Evolutionary conservation across 2,329 filamentous ascomycete species (phyloP), one percentile per base, ranked within the genome.

Genomic region (Coniochaeta pulveracea): DNA sequence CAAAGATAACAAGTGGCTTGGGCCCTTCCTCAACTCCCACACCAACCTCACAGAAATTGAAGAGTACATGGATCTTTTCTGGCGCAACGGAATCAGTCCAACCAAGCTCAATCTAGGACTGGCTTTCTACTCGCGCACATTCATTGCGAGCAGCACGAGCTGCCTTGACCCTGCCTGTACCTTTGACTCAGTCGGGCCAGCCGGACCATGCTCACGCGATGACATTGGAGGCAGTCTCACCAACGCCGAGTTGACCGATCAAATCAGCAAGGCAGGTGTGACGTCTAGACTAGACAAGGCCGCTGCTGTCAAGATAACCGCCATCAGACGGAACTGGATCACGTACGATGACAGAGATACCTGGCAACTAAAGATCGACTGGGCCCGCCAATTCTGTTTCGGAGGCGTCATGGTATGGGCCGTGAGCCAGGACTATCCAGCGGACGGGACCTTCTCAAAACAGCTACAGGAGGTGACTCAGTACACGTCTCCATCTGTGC

Each of bases 11-110:
- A 29, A 41, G 9, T 54, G 19, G 4, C 43, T 46, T 10, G 61
- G 60, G 2, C 26, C 48, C 1, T 47, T 46, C 10, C 44, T 58
- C 4, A 38, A 50, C 10, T 43, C 51, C 0, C 66, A 69, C 37
- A 65, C 63, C 2, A 66, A 69, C 39, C 35, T 67, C 2, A 63
- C 62, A 3, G 63, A 68, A 39, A 66, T 68, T 19, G 40, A 64
- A 2, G n/a, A 39, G 1, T 51, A 47, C 0, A 37, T 68, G 0
- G 55, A 68, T 3, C 57, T 70, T 0, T 43, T 72, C 3, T 70
- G 66, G 64, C 50, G 61, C 6, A 61, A 57, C 34, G 45, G 58
- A 22, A 49, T 73, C 18, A 43, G 51, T 4, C 56, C 66, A 0
- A 29, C 39, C 0, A 57, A 62, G 17, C 48, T 72, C 4, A 48